These are phyloP conservation scores for Clonostachys rosea DNA, from an alignment of 2,329 filamentous ascomycete species.

Conservation along the genomic window DNA sequence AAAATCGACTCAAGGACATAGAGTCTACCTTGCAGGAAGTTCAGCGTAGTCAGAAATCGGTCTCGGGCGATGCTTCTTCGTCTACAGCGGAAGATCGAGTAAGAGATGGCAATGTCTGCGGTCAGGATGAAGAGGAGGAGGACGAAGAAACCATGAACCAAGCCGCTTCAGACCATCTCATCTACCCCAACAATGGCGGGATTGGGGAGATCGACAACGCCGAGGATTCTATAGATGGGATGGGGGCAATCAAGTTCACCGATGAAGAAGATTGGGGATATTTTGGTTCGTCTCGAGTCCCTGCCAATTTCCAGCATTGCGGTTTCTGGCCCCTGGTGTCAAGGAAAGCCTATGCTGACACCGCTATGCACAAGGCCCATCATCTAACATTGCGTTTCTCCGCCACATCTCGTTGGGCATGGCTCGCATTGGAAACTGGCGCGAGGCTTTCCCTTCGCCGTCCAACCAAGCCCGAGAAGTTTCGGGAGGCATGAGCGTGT, in stretches of 20 bases:
- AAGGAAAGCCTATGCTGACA: neutral
- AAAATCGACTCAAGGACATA: neutral
- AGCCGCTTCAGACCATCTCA: neutral
- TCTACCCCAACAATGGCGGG: neutral
- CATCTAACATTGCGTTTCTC: neutral
- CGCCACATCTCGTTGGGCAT: neutral
- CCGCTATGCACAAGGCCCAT: neutral
- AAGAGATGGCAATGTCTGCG: too few species aligned
- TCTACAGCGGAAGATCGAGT: too few species aligned
- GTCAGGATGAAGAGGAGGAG: too few species aligned
- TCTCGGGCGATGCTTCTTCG: too few species aligned
- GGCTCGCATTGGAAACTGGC: neutral
- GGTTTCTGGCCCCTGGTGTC: neutral
- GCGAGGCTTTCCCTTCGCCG: neutral
- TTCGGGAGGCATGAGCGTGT: neutral
- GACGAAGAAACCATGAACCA: too few species aligned
- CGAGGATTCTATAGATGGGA: neutral
- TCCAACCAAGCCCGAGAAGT: neutral
- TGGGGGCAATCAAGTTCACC: neutral
- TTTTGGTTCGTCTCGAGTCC: neutral
- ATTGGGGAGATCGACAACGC: neutral
- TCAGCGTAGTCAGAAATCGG: neutral
- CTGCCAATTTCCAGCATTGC: neutral
- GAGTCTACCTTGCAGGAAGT: neutral
- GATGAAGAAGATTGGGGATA: neutral